These are phyloP conservation scores for Leccinum holopus DNA, from an alignment of 1,284 basidiomycete genomes.

Conservation along the genomic window DNA sequence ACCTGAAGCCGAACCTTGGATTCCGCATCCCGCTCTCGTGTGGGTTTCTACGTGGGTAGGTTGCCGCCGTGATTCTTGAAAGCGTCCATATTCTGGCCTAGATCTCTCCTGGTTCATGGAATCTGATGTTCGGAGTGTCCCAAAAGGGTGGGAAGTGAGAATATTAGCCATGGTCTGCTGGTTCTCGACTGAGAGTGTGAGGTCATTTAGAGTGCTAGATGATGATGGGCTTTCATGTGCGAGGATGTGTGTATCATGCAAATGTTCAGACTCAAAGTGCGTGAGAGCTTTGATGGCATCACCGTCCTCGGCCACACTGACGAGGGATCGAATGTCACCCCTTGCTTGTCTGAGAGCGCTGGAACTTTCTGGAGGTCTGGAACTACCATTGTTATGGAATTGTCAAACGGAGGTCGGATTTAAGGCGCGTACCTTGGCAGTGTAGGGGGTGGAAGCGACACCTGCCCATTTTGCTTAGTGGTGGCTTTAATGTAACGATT, in stretches of 20 bases:
- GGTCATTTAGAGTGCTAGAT: constrained; percentile 1
- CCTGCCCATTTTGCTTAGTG: background rate
- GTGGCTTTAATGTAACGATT: constrained; percentile 14
- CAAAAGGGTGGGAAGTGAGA: constrained; percentile 11
- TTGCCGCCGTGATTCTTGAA: constrained; percentile 9
- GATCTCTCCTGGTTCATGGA: constrained; percentile 5
- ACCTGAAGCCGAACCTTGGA: constrained; percentile 23
- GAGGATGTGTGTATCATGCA: background rate
- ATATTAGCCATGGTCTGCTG: constrained; percentile 1
- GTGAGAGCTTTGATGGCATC: constrained; percentile 9
- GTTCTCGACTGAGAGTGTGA: constrained; percentile 4
- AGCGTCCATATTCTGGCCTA: constrained; percentile 1
- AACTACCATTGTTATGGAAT: background rate
- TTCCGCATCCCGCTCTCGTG: constrained; percentile 9
- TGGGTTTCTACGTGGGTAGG: constrained; percentile 11
- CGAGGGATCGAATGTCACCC: background rate
- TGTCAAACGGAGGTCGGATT: constrained; percentile 5
- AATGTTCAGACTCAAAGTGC: constrained; percentile 7
- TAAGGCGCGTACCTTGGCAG: constrained; percentile 13
- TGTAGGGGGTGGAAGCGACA: background rate
- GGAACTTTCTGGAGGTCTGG: background rate
- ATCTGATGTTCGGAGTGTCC: constrained; percentile 1
- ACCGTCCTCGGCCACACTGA: background rate
- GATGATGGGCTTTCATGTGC: constrained; percentile 5
- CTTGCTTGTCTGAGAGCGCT: background rate